A percentile compares a stretch with the other conserved stretches of the same genome.
Conservation (phyloP, 495 filamentous ascomycete genomes). For the Penicillium canariense region DNA sequence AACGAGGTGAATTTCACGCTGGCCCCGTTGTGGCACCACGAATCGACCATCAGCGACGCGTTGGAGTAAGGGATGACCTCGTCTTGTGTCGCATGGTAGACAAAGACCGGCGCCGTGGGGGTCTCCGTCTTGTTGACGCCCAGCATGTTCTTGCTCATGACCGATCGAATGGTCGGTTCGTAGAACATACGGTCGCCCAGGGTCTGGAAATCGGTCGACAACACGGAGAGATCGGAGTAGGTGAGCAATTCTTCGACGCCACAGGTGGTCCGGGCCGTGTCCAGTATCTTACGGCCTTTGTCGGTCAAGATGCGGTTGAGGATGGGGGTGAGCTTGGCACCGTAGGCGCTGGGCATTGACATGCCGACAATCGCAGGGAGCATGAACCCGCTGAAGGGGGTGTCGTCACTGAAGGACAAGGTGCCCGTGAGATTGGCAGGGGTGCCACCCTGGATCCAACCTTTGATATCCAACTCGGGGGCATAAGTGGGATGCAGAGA, state of each 20-base stretch:
- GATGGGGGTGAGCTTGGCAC: conserved; percentile 26
- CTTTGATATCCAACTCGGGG: conserved; percentile 50
- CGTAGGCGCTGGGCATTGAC: conserved; percentile 30
- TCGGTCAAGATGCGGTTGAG: conserved; percentile 24
- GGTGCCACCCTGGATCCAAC: conserved; percentile 50
- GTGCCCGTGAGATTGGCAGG: conserved; percentile 35
- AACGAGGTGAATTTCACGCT: conserved; percentile 33
- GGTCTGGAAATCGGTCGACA: conserved; percentile 25
- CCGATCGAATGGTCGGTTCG: conserved; percentile 18
- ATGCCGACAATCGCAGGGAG: conserved; percentile 31
- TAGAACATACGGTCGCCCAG: conserved; percentile 24
- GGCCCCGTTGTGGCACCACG: conserved; percentile 30
- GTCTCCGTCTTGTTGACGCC: conserved; percentile 25
- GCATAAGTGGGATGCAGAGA: conserved; percentile 53
- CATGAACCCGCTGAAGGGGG: conserved; percentile 29
- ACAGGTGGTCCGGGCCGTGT: conserved; percentile 19
- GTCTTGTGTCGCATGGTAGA: conserved; percentile 35
- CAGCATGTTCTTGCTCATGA: conserved; percentile 26
- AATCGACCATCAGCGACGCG: conserved; percentile 20
- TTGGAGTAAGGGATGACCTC: conserved; percentile 33
- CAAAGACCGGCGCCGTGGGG: conserved; percentile 31
- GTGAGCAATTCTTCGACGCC: conserved; percentile 18
- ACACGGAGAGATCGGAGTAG: conserved; percentile 25
- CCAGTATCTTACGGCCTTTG: conserved; percentile 13
- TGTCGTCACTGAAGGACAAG: conserved; percentile 26